A percentile compares a stretch with the other conserved stretches of the same genome.
phyloP scores from a whole-genome alignment of 164 flowering plant genomes.

The Stephania cephalantha region DNA sequence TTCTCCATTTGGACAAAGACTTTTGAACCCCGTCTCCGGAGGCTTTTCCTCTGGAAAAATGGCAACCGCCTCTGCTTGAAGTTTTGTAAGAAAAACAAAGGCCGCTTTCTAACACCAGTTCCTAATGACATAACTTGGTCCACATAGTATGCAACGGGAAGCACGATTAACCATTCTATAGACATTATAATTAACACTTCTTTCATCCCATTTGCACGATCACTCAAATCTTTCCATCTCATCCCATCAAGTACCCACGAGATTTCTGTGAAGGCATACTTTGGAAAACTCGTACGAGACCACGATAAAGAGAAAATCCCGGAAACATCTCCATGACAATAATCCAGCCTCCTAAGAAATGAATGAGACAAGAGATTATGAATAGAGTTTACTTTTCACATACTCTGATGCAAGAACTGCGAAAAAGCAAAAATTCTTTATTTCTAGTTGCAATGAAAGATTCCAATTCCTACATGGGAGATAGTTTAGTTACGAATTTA shows the following conservation, averaged over 20 bases:
- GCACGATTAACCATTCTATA: conserved; percentile 49
- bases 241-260: conserved; percentile 69
- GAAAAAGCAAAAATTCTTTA: not conserved
- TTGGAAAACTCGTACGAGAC: conserved; percentile 75
- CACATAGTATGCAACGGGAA: conserved; percentile 52
- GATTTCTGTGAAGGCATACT: conserved; percentile 46
- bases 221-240: conserved; percentile 66
- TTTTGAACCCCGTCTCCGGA: conserved; percentile 55
- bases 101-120: conserved; percentile 44
- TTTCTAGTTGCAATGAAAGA: not conserved
- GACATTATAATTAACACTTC: conserved; percentile 63
- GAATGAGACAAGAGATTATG: not conserved
- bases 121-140: conserved; percentile 73
- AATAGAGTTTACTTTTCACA: not conserved
- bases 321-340: conserved; percentile 77
- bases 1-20: conserved; percentile 71
- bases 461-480: not conserved
- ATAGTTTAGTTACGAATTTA: too few relatives aligned
- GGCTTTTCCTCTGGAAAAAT: conserved; percentile 40
- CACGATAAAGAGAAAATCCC: conserved; percentile 81
- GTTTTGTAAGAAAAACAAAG: conserved; percentile 52
- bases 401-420: not conserved
- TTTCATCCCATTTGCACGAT: conserved; percentile 66
- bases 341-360: conserved; percentile 59
- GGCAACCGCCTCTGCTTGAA: conserved; percentile 37